Evolutionary conservation across 345 rosid species (phyloP).

Genomic region (Viola odorata): DNA sequence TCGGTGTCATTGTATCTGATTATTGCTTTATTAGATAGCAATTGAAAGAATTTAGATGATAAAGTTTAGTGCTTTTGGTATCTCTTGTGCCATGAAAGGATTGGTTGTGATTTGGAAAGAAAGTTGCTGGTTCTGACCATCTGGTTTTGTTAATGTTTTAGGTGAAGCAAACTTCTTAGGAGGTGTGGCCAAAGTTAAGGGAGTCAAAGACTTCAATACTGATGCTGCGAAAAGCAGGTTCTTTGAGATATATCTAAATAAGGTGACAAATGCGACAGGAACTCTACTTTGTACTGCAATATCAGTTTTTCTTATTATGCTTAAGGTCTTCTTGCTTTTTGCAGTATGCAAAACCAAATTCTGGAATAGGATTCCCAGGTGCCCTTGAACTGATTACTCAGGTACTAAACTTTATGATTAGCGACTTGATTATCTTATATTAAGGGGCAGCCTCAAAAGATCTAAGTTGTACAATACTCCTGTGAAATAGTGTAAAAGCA

Average conservation of each 20-base stretch:
- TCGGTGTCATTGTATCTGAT: background rate
- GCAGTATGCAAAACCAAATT: slow-evolving; percentile 90
- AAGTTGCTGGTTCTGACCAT: background rate
- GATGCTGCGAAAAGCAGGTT: slow-evolving; percentile 73
- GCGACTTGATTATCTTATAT: background rate
- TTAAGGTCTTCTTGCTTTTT: slow-evolving; percentile 10
- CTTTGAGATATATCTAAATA: slow-evolving; percentile 83
- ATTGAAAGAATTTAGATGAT: background rate
- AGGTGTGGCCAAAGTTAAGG: slow-evolving; percentile 88
- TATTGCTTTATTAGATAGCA: background rate
- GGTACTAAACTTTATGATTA: slow-evolving; percentile 31
- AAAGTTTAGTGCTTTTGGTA: too few relatives aligned
- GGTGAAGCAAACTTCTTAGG: slow-evolving; percentile 92
- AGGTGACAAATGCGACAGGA: slow-evolving; percentile 39
- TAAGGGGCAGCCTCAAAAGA: slow-evolving; percentile 2
- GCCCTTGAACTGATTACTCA: slow-evolving; percentile 81
- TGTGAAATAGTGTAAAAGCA: slow-evolving; percentile 62
- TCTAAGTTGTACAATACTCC: background rate
- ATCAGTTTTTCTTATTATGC: background rate
- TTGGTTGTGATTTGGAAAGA: background rate
- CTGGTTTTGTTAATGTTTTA: slow-evolving; percentile 19
- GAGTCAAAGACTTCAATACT: slow-evolving; percentile 56
- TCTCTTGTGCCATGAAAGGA: too few relatives aligned
- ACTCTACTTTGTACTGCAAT: slow-evolving; percentile 4
- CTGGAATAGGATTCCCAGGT: slow-evolving; percentile 93